Percentiles rank a stretch among this genome's conserved stretches.
These are phyloP conservation scores for Acacia acuminata DNA, from an alignment of 306 rosid species.

Conservation along the genomic window DNA sequence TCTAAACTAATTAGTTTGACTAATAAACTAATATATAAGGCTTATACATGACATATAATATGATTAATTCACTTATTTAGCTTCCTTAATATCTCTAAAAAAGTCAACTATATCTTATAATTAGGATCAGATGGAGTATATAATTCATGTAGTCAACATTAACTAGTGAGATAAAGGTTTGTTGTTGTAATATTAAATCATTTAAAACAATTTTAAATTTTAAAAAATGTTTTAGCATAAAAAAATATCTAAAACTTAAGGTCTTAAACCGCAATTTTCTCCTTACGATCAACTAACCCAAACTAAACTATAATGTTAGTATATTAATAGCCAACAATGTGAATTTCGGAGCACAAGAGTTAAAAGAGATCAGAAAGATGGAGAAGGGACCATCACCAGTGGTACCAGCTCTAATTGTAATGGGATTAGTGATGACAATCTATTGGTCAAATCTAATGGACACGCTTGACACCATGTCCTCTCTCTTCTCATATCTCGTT, in stretches of 20 bases:
- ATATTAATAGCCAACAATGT: constrained; percentile 5
- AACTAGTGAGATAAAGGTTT: too few species aligned
- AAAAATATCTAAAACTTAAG: background rate
- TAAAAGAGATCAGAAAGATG: constrained; percentile 35
- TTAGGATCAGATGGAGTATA: too few species aligned
- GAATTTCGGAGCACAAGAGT: background rate
- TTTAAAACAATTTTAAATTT: too few species aligned
- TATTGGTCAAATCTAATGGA: constrained; percentile 45
- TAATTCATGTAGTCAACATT: too few species aligned
- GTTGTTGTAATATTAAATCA: too few species aligned
- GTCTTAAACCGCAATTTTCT: background rate
- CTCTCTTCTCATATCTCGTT: constrained; percentile 14
- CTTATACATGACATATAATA: too few species aligned
- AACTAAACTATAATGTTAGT: background rate
- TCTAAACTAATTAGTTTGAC: too few species aligned
- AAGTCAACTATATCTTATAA: too few species aligned
- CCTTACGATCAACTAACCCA: background rate
- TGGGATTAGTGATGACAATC: constrained; percentile 52
- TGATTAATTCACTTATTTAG: too few species aligned
- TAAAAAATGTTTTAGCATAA: too few species aligned
- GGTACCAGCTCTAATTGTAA: constrained; percentile 57
- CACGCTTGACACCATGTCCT: constrained; percentile 36
- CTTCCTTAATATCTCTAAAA: too few species aligned
- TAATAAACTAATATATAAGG: too few species aligned
- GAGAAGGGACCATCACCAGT: constrained; percentile 75